Conservation (phyloP, 2,329 filamentous ascomycete species). For the Rhexocercosporidium sp. region DNA sequence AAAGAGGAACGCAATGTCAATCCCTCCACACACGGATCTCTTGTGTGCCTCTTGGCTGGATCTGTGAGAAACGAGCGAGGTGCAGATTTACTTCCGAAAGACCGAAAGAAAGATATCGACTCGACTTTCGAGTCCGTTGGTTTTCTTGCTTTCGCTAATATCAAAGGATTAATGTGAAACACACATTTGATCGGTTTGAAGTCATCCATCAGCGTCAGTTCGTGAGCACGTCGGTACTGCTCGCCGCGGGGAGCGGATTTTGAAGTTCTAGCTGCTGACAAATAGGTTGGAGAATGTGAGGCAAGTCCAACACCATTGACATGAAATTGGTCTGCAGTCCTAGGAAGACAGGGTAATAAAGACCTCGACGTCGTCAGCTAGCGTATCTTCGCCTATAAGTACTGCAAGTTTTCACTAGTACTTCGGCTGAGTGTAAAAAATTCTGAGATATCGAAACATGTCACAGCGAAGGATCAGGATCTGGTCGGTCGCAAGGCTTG, state of each 20-base stretch:
- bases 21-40: constrained; percentile 19
- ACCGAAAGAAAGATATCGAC: not conserved
- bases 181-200: not conserved
- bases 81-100: constrained; percentile 6
- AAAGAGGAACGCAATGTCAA: constrained; percentile 1
- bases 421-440: not conserved
- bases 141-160: not conserved
- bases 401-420: not conserved
- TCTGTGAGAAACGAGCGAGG: constrained; percentile 17
- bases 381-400: no score
- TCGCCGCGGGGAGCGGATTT: not conserved
- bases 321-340: no score
- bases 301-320: not conserved
- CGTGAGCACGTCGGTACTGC: not conserved
- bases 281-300: not conserved
- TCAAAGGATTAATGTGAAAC: not conserved
- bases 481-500: not conserved
- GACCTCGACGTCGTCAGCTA: not conserved
- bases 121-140: not conserved
- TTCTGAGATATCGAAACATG: not conserved
- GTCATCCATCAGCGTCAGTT: not conserved
- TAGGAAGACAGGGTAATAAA: no score
- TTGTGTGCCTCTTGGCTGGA: constrained; percentile 12
- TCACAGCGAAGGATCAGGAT: not conserved
- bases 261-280: not conserved